Conservation (phyloP, 192 early-diverging fungal genomes). For the Diversispora eburnea region DNA sequence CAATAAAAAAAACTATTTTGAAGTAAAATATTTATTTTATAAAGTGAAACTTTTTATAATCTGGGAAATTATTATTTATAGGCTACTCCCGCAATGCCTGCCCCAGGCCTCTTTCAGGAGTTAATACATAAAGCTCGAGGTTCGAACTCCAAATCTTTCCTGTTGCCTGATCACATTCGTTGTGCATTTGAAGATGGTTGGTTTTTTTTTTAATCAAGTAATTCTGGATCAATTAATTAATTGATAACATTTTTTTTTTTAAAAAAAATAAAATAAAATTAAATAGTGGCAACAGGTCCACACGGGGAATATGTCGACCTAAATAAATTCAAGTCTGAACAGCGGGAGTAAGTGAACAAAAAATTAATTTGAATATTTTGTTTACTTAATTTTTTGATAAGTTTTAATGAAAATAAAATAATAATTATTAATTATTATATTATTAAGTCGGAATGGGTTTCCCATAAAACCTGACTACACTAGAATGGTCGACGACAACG, state of each 20-base stretch:
- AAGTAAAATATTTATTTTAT: neutral
- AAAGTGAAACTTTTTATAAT: neutral
- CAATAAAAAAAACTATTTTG: neutral
- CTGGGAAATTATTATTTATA: neutral
- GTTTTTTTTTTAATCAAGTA: neutral
- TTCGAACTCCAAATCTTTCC: constrained; percentile 7
- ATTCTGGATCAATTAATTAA: neutral
- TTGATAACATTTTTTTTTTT: neutral
- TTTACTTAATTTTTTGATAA: neutral
- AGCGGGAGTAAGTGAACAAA: neutral
- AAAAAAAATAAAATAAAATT: neutral
- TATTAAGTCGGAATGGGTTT: neutral
- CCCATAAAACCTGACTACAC: constrained; percentile 4
- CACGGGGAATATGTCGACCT: constrained; percentile 16
- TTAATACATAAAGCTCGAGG: constrained; percentile 1
- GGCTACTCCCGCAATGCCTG: neutral
- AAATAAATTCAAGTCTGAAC: neutral
- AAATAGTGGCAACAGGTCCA: neutral
- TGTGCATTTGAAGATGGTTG: constrained; percentile 19
- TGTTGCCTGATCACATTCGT: constrained; percentile 10
- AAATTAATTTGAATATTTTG: neutral
- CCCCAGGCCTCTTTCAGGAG: constrained; percentile 2
- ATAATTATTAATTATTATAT: neutral
- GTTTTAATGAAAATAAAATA: neutral
- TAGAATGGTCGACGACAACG: constrained; percentile 3